Base-by-base conservation (phyloP, 768 basidiomycete species). In the Rhodotorula sphaerocarpa region DNA sequence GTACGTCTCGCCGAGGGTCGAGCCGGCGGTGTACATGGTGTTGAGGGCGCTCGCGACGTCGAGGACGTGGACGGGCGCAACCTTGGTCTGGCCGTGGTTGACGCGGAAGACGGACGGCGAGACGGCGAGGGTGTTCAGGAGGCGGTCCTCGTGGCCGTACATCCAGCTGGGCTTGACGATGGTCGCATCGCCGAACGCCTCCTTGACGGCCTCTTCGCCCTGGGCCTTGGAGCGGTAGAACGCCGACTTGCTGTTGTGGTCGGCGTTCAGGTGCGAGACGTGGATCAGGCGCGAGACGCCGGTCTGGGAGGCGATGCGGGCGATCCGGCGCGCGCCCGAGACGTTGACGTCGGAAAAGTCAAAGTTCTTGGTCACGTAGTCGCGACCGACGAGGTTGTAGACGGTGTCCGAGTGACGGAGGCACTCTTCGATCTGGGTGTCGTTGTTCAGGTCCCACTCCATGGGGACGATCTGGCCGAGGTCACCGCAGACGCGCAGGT, bases 361-460 rank as follows among this genome's bases (percentile, higher is more conserved):
- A 77, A 87, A 97, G 79, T 95, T 96, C 80, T 93, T 93, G 63
- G 95, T 99, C 78, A 89, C 87, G 74, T 86, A 93, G 75, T 97
- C 88, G 54, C 92, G 80, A 25, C 93, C 91, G 54, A 88, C 86
- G 60, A 96, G 85, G 77, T 96, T 97, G 79, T 91, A 95, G 27
- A 99, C 95, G 7, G 86, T 87, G 36, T 39, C 36, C 36, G 36
- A 39, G 36, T 39, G 36, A 16, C 36, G 36, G 36, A 39, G 36
- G 36, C 36, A 39, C 36, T 39, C 36, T 39, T 39, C 36, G 36
- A 39, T 95, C 73, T 92, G 90, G 54, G 84, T 81, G 71, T 90
- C 87, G 73, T 88, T 86, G 60, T 90, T 82, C 51, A 93, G 80
- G 74, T 96, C 90, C 90, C 90, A 96, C 82, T 96, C 93, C 86